Percentiles rank a stretch among this genome's conserved stretches.
These are phyloP conservation scores for Solanum etuberosum DNA, from an alignment of 257 asterid genomes.

Conservation along the genomic window DNA sequence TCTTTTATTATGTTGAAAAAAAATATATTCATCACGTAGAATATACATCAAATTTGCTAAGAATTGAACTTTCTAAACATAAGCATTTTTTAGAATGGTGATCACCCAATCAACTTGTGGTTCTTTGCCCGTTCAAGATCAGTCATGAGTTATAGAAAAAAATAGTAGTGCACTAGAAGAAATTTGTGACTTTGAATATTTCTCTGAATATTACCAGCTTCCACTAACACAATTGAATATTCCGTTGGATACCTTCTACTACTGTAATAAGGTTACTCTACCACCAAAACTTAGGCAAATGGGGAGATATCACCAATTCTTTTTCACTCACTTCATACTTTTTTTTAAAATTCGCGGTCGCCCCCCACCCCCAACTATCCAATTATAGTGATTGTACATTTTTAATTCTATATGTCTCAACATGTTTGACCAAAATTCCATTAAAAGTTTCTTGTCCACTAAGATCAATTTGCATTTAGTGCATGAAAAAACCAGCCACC, in stretches of 20 bases:
- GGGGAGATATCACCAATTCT: not conserved
- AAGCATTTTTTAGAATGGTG: not conserved
- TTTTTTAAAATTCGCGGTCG: not conserved
- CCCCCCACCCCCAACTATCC: not conserved
- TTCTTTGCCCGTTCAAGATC: not conserved
- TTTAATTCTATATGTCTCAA: not conserved
- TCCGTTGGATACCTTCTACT: not conserved
- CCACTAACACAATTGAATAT: not conserved
- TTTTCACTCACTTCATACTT: not conserved
- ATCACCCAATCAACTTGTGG: not conserved
- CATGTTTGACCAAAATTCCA: not conserved
- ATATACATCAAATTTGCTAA: not conserved
- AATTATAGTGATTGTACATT: too few relatives aligned
- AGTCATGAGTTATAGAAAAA: not conserved
- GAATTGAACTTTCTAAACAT: not conserved
- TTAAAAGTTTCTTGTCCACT: not conserved
- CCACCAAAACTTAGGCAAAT: not conserved
- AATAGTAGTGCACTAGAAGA: not conserved
- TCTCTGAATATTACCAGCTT: not conserved
- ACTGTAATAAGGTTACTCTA: not conserved
- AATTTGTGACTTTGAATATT: not conserved
- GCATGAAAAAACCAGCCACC: not conserved
- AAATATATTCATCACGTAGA: not conserved
- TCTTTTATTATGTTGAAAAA: not conserved
- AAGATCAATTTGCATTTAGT: not conserved